phyloP scores from a whole-genome alignment of 1,284 basidiomycete species.

The Porogramme epimiltina region DNA sequence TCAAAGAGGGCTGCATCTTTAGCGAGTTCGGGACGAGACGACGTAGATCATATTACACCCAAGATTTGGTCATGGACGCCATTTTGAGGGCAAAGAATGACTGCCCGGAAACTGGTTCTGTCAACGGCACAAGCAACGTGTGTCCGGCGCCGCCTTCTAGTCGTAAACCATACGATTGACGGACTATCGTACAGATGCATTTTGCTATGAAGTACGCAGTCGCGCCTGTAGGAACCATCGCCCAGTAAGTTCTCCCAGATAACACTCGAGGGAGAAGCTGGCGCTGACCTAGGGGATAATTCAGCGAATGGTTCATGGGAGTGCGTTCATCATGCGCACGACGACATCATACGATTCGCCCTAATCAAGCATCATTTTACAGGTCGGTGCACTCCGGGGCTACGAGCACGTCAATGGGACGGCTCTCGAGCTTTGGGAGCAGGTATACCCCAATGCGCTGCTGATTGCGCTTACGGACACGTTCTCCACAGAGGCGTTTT shows the following conservation, averaged over 20 bases:
- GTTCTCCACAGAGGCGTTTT: conserved; percentile 85
- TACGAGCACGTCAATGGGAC: conserved; percentile 76
- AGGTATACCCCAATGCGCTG: conserved; percentile 60
- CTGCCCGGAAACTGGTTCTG: conserved; percentile 51
- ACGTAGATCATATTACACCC: conserved; percentile 78
- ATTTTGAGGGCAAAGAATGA: conserved; percentile 68
- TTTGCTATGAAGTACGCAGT: conserved; percentile 77
- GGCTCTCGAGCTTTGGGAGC: conserved; percentile 86
- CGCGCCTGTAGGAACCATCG: conserved; percentile 81
- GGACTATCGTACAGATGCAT: conserved; percentile 55
- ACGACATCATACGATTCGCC: too few relatives aligned
- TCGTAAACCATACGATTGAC: not conserved
- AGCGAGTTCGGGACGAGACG: conserved; percentile 95
- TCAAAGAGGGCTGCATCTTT: conserved; percentile 75
- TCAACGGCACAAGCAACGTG: conserved; percentile 91
- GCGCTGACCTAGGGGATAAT: too few relatives aligned
- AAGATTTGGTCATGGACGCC: conserved; percentile 78
- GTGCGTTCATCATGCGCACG: conserved; percentile 40
- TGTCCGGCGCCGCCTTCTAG: not conserved
- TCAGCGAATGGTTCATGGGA: conserved; percentile 95
- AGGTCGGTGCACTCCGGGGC: conserved; percentile 82
- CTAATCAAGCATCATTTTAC: not conserved
- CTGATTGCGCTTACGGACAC: conserved; percentile 90
- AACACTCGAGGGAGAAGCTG: not conserved
- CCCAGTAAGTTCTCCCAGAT: conserved; percentile 65